Base-by-base conservation (phyloP, 2,329 filamentous ascomycete species). In the Pseudocercospora ulei region DNA sequence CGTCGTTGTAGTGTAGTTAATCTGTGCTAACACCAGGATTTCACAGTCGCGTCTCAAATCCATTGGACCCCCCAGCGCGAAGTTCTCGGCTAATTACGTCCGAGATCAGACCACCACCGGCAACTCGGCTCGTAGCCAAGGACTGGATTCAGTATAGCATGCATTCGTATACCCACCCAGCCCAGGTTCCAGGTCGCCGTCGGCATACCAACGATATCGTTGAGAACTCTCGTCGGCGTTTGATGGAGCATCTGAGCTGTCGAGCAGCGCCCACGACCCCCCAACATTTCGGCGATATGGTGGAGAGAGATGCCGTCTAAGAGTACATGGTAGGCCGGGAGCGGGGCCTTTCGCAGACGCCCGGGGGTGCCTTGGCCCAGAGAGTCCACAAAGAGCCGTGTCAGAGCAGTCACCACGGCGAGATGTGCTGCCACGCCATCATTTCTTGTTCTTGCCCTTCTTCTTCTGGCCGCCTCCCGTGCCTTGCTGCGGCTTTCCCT, bases 381-480 rank as follows among this genome's bases (percentile, higher is more conserved):
- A 25, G 9, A 3, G 23, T 12, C 9, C 9, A 3, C 6, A n/a
- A 27, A 36, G 19, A 3, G 14, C 34, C 9, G 18, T 3, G 3
- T 13, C 14, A 9, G 14, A 36, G 14, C 5, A 27, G 34, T 7
- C 6, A 22, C 34, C 23, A 27, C 23, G 19, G 34, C 34, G 22
- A 26, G 19, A 18, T 24, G n/a, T 17, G 35, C 28, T 5, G 23
- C n/a, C 11, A 3, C 7, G 8, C 8, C 3, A 19, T 58, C 54
- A 68, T 61, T 67, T 68, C 62, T 70, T 69, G 34, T 39, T 45
- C 39, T 50, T 51, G 40, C 38, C 68, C 56, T 68, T 68, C 51
- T 69, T 69, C 57, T 69, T 69, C 57, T 68, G 68, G 25, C 58
- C 59, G 11, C 61, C 64, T 4, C 61, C 64, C 8, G 54, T 45